Evolutionary conservation across 208 protist species (phyloP).

Genomic region (Hexamita inflata): DNA sequence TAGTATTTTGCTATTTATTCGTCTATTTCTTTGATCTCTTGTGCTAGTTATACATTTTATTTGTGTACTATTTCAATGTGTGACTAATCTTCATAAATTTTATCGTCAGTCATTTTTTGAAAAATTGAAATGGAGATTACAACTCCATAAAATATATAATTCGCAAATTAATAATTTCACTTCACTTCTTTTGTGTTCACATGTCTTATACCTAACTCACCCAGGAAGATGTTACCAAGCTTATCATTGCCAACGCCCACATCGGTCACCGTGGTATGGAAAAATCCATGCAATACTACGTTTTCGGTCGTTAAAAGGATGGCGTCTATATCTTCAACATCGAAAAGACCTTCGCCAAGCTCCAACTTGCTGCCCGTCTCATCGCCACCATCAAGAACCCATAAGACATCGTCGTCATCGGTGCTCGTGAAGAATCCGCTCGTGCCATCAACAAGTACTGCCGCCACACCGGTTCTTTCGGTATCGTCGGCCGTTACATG

Average conservation of each 20-base stretch:
- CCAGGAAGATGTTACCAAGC: constrained; percentile 30
- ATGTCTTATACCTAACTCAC: too few relatives aligned
- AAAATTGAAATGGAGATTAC: too few relatives aligned
- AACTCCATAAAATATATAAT: too few relatives aligned
- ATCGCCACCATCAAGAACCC: constrained; percentile 37
- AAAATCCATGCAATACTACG: constrained; percentile 32
- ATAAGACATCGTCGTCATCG: constrained; percentile 39
- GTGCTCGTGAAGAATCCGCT: constrained; percentile 31
- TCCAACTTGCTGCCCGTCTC: constrained; percentile 39
- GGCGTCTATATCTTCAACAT: constrained; percentile 42
- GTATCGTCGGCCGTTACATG: constrained; percentile 35
- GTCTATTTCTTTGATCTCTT: too few relatives aligned
- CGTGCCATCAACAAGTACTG: constrained; percentile 44
- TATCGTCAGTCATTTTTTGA: too few relatives aligned
- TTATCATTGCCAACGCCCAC: constrained; percentile 31
- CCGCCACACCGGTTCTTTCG: constrained; percentile 32
- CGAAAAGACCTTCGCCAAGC: constrained; percentile 36
- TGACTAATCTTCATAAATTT: too few relatives aligned
- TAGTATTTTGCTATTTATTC: too few relatives aligned
- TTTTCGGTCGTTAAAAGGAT: constrained; percentile 19
- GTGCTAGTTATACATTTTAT: too few relatives aligned
- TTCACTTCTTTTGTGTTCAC: too few relatives aligned
- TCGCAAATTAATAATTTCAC: too few relatives aligned
- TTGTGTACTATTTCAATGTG: too few relatives aligned
- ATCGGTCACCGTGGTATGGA: constrained; percentile 31